Base-by-base conservation (phyloP, 1,284 basidiomycete genomes). In the Leucoagaricus sp. region DNA sequence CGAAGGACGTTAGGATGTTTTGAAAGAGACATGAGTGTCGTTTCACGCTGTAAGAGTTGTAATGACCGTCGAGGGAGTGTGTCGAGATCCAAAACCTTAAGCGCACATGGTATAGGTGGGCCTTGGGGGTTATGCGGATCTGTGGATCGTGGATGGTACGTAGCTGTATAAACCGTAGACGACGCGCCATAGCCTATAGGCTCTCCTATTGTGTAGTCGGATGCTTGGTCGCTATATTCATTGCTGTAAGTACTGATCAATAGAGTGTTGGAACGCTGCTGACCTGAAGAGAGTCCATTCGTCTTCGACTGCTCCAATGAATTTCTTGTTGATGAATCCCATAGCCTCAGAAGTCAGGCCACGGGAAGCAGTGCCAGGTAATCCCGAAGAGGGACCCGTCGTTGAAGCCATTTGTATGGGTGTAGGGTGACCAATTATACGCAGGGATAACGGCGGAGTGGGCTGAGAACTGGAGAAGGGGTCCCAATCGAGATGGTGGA, bases 1-100 rank as follows among this genome's bases (percentile, higher is more conserved):
- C 93, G 86, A 17, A 96, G 79, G 5, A 96, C 91, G 64, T 96
- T 94, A 25, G 93, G 93, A 62, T 96, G 93, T 67, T 96, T 96
- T n/a, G 87, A 91, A 2, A 96, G 79, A 2, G 91, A 93, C 94
- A 96, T 96, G 46, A 96, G 80, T 54, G 91, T 91, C 0, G 94
- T 95, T 72, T 96, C 94, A 53, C 91, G 80, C 61, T 88, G 86
- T 9, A 94, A 79, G 38, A 90, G 82, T 12, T 79, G 75, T 25
- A 93, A 77, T 0, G 91, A 83, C 47, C 79, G 80, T 1, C 76
- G 87, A 0, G 87, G 84, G 29, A 91, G 81, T 42, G 80, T 78
- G 69, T 96, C 93, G 53, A 96, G 84, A 67, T 96, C 92, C 54
- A 95, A 84, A 53, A 96, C 89, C 72, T 94, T 94, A 69, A 94